phyloP scores from a whole-genome alignment of 108 stramenopile genomes.

The Mediolabrus comicus region DNA sequence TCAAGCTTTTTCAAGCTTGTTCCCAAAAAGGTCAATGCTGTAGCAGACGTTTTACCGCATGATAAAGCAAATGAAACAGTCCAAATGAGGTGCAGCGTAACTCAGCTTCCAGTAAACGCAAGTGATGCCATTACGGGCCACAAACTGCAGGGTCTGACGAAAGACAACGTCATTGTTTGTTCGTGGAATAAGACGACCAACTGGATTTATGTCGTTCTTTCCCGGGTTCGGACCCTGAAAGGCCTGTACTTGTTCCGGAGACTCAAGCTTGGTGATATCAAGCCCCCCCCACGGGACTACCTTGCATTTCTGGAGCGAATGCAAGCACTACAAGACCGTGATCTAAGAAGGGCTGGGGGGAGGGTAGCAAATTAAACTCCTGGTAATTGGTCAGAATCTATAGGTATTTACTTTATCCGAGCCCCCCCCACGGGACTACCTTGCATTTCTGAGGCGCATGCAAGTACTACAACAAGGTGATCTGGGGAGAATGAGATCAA shows the following conservation, averaged over 20 bases:
- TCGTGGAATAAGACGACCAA: conserved; percentile 30
- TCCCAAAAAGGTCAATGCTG: not conserved
- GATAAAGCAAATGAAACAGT: not conserved
- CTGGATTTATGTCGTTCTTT: conserved; percentile 30
- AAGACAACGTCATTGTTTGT: conserved; percentile 20
- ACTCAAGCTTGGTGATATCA: not conserved
- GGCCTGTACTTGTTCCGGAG: conserved; percentile 12
- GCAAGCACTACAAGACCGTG: not conserved
- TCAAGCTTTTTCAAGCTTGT: not conserved
- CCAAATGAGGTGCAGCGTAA: not conserved
- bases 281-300: not conserved
- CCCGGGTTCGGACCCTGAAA: conserved; percentile 12
- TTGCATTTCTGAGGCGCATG: no score
- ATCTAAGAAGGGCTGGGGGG: not conserved
- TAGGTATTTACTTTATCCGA: no score
- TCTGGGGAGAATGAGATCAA: no score
- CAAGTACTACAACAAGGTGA: no score
- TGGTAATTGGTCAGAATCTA: no score
- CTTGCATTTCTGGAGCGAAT: not conserved
- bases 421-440: no score
- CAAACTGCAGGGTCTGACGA: conserved; percentile 31
- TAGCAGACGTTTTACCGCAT: not conserved
- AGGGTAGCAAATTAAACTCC: not conserved
- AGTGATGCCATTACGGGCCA: conserved; percentile 24
- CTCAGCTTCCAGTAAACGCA: conserved; percentile 4